Evolutionary conservation across 805 yeast species (phyloP).

Genomic region (Wickerhamomyces bovis): DNA sequence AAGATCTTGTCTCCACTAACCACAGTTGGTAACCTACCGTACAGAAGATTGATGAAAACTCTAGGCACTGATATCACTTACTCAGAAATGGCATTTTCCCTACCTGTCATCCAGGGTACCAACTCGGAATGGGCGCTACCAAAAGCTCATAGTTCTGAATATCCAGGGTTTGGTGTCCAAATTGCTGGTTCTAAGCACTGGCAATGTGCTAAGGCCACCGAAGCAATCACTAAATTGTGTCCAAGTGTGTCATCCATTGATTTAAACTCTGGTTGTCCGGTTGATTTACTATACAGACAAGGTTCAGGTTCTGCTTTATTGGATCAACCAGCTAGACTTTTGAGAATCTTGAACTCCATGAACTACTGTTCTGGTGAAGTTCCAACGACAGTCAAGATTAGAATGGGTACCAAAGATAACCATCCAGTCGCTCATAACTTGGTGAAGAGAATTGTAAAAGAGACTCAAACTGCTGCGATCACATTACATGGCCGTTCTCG

Average conservation of each 20-base stretch:
- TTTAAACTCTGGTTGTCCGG: conserved; percentile 96
- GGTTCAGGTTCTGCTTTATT: conserved; percentile 95
- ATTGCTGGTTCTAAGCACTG: conserved; percentile 87
- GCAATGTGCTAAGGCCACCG: conserved; percentile 93
- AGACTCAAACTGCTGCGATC: conserved; percentile 82
- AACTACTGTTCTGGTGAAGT: conserved; percentile 81
- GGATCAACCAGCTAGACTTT: conserved; percentile 79
- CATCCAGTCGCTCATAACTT: conserved; percentile 83
- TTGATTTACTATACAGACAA: conserved; percentile 84
- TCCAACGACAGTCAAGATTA: conserved; percentile 86
- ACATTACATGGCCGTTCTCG: conserved; percentile 96
- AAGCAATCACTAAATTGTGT: conserved; percentile 55
- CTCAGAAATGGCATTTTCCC: conserved; percentile 88
- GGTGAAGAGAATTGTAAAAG: conserved; percentile 63
- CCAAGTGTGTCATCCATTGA: conserved; percentile 74
- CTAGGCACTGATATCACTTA: conserved; percentile 92
- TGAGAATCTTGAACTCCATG: conserved; percentile 82
- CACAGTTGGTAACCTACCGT: conserved; percentile 96
- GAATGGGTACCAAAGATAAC: conserved; percentile 84
- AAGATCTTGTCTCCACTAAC: conserved; percentile 94
- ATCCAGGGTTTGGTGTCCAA: conserved; percentile 90
- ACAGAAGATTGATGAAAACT: conserved; percentile 83
- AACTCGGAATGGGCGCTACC: conserved; percentile 98
- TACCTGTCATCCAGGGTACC: conserved; percentile 83
- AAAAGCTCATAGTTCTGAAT: conserved; percentile 76